Conservation (phyloP, 345 rosid genomes). For the Psidium friedrichsthalianum region DNA sequence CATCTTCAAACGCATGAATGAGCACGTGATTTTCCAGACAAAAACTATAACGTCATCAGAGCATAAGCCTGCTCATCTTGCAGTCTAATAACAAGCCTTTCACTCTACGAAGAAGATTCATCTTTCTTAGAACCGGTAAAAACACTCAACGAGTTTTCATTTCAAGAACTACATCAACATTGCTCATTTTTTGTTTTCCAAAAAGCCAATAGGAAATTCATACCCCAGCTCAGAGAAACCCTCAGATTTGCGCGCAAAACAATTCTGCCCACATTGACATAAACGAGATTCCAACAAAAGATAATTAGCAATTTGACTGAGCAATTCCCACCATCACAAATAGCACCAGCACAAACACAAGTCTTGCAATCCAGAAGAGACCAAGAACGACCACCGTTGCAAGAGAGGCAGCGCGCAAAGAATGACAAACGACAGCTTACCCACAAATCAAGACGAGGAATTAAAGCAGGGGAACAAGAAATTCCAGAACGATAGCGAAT, state of each 20-base stretch:
- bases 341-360: not conserved
- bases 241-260: not conserved
- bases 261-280: not conserved
- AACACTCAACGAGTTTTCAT: not conserved
- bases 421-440: not conserved
- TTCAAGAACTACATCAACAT: not conserved
- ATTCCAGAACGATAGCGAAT: not conserved
- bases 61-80: not conserved
- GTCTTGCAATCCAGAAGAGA: not conserved
- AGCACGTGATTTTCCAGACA: not conserved
- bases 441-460: not conserved
- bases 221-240: not conserved
- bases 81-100: not conserved
- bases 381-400: not conserved
- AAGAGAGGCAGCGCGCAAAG: not conserved
- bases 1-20: not conserved
- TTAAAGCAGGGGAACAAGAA: not conserved
- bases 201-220: not conserved
- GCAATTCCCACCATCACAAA: not conserved
- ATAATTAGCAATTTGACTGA: not conserved
- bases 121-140: not conserved
- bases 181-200: not conserved
- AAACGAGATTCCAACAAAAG: not conserved
- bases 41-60: not conserved
- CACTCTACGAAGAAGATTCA: not conserved